phyloP scores from a whole-genome alignment of 805 yeast genomes.

The Wickerhamiella qilinensis region DNA sequence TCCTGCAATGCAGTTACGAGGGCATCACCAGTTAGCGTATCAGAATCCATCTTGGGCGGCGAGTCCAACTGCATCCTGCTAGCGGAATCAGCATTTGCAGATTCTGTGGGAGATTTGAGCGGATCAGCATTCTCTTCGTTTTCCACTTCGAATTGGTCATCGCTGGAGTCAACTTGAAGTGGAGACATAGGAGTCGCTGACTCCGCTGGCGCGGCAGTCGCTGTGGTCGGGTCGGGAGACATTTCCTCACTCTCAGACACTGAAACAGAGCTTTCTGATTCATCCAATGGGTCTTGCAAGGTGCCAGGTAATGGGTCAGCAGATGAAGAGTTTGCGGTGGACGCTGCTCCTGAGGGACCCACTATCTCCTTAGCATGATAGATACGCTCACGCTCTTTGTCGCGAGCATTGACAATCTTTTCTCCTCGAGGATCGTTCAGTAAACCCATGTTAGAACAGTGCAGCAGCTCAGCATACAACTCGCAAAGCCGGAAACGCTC shows the following conservation, averaged over 20 bases:
- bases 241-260: background rate
- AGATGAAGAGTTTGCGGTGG: too few species aligned
- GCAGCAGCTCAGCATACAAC: conserved; percentile 81
- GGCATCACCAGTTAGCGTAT: conserved; percentile 5
- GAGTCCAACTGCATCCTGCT: conserved; percentile 1
- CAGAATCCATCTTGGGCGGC: background rate
- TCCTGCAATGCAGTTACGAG: conserved; percentile 13
- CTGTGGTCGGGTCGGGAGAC: background rate
- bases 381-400: conserved; percentile 32
- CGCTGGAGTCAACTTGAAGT: background rate
- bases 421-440: conserved; percentile 67
- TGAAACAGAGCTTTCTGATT: background rate
- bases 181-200: background rate
- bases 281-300: background rate
- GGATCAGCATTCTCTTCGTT: background rate
- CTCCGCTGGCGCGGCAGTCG: background rate
- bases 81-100: background rate
- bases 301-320: too few species aligned
- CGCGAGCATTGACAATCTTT: conserved; percentile 50
- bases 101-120: background rate
- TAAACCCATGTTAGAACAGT: conserved; percentile 93
- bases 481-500: conserved; percentile 85
- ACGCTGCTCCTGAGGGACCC: too few species aligned
- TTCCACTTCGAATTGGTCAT: background rate
- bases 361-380: too few species aligned